phyloP scores from a whole-genome alignment of 768 basidiomycete species.

The Rhizopogon vinicolor region DNA sequence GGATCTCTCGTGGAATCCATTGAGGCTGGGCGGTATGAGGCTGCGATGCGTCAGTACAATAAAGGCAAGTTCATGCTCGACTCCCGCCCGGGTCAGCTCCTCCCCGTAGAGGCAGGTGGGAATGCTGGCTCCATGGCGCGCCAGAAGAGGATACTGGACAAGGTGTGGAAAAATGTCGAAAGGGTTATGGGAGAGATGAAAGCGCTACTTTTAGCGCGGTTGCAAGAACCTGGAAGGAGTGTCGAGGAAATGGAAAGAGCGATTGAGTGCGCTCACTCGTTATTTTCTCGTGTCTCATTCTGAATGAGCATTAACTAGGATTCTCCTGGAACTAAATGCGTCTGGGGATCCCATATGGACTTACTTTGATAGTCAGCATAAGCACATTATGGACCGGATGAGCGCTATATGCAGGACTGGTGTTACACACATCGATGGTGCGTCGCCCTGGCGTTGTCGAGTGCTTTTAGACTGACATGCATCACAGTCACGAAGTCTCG shows the following conservation, averaged over 20 bases:
- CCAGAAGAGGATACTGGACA: conserved; percentile 90
- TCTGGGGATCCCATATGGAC: conserved; percentile 93
- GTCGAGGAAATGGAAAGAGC: conserved; percentile 97
- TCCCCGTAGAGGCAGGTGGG: conserved; percentile 62
- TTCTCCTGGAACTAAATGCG: conserved; percentile 81
- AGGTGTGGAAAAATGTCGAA: conserved; percentile 94
- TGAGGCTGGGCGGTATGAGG: conserved; percentile 89
- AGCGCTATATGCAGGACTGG: conserved; percentile 53
- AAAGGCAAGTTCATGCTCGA: conserved; percentile 91
- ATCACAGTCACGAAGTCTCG: conserved; percentile 44
- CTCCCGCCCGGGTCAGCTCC: conserved; percentile 80
- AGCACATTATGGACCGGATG: conserved; percentile 78
- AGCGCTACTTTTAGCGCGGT: conserved; percentile 64
- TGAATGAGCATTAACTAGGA: conserved; percentile 41
- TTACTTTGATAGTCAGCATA: conserved; percentile 92
- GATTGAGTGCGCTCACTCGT: conserved; percentile 65
- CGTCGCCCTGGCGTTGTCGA: conserved; percentile 2
- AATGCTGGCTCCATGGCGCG: conserved; percentile 63
- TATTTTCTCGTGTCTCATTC: not conserved
- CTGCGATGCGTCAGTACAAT: conserved; percentile 93
- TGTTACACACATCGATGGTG: conserved; percentile 47
- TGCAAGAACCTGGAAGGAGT: conserved; percentile 74
- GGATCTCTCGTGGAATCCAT: conserved; percentile 84
- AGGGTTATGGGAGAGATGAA: conserved; percentile 93
- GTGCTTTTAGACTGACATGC: conserved; percentile 1